A percentile compares a stretch with the other conserved stretches of the same genome.
Conservation (phyloP, 2,329 filamentous ascomycete genomes). For the Aspergillus tanneri region DNA sequence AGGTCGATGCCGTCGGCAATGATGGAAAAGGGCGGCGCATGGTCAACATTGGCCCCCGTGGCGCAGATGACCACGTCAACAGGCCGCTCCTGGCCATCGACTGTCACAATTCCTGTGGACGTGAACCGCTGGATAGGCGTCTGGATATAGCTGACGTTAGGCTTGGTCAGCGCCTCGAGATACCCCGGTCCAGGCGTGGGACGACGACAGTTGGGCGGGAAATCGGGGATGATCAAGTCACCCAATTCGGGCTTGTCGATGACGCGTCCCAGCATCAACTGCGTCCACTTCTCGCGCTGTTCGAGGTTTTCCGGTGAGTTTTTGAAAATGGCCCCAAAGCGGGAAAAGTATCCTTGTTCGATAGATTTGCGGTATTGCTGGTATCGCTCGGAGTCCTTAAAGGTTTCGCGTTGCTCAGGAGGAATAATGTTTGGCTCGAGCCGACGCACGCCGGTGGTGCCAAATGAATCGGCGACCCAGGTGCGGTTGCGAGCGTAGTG, state of each 20-base stretch:
- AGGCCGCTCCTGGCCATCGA: constrained; percentile 56
- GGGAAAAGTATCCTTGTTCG: constrained; percentile 63
- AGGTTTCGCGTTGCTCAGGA: constrained; percentile 55
- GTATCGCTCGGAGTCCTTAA: constrained; percentile 62
- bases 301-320: constrained; percentile 52
- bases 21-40: constrained; percentile 62
- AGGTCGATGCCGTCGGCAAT: constrained; percentile 56
- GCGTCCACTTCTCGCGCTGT: constrained; percentile 49
- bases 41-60: constrained; percentile 64
- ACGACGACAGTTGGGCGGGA: constrained; percentile 63
- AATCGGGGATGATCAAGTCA: constrained; percentile 59
- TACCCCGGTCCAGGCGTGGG: constrained; percentile 67
- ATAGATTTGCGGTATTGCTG: constrained; percentile 58
- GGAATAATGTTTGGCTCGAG: constrained; percentile 57
- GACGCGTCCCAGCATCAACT: constrained; percentile 57
- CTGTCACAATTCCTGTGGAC: constrained; percentile 58
- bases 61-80: constrained; percentile 68
- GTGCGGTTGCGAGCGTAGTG: constrained; percentile 66
- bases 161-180: constrained; percentile 61
- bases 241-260: constrained; percentile 56
- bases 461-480: constrained; percentile 66
- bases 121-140: constrained; percentile 60
- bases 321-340: constrained; percentile 56
- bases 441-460: constrained; percentile 53
- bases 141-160: constrained; percentile 63